Evolutionary conservation across 2,329 filamentous ascomycete genomes (phyloP), one percentile per base, ranked within the genome.

Genomic region (Fusarium paranaense): DNA sequence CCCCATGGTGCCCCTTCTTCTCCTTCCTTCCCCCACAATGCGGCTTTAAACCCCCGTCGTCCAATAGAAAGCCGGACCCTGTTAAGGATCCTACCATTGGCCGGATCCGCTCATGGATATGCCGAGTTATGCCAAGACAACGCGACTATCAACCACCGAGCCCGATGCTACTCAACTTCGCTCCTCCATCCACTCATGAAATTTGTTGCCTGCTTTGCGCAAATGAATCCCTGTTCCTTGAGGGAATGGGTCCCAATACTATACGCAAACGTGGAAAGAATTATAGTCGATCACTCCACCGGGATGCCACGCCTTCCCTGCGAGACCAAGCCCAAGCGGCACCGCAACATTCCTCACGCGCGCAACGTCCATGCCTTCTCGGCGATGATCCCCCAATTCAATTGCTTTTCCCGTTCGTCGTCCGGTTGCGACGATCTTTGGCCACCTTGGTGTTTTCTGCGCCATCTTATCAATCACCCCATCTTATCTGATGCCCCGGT

Each of bases 401-500:
- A 38, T 38, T 14, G 20, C 30, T n/a, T 27, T n/a, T 27, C 22
- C 33, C 11, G 33, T 27, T 27, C 33, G 56, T 58, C 54, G 33
- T 38, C 16, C 54, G 42, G 42, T 58, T 33, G 22, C 22, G 30
- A 56, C 16, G n/a, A 56, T 56, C n/a, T 56, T 56, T n/a, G 20
- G 32, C 22, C 50, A 30, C 50, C 25, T 20, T 54, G 42, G 22
- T 45, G 20, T 33, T 25, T 74, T 69, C 18, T 52, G 16, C 10
- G 47, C 68, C 74, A 74, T 72, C 69, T 67, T 66, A 70, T 72
- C 73, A 66, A 74, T 76, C 73, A 67, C 61, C 56, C 50, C 71
- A 76, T 66, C 73, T 74, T 74, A 76, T 76, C 73, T 74, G 73
- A 76, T 76, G 64, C 69, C 32, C 18, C 45, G 33, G 42, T 20